These are phyloP conservation scores for Russula dissimulans DNA, from an alignment of 768 basidiomycete genomes.

Conservation along the genomic window DNA sequence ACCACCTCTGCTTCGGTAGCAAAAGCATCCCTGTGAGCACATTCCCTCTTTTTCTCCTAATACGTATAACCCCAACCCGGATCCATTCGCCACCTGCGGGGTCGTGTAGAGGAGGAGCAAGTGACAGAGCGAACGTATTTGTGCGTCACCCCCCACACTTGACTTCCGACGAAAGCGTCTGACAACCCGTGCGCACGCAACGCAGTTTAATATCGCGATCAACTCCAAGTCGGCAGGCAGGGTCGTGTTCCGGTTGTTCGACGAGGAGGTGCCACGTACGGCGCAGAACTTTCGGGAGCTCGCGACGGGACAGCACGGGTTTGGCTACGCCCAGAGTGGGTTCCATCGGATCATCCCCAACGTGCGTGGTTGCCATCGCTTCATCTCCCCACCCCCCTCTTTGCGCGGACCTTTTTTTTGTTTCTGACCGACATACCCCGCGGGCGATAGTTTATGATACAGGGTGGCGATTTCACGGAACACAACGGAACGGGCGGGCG, in stretches of 20 bases:
- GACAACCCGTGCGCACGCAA: background rate
- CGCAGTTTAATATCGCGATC: slow-evolving; percentile 59
- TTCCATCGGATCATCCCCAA: slow-evolving; percentile 55
- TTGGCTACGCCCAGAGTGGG: slow-evolving; percentile 57
- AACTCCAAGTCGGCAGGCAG: slow-evolving; percentile 52
- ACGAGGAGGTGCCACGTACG: slow-evolving; percentile 76
- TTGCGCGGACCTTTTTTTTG: background rate
- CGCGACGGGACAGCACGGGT: slow-evolving; percentile 54
- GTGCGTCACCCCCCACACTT: background rate
- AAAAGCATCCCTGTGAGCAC: slow-evolving; percentile 8
- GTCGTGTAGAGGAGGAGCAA: slow-evolving; percentile 23
- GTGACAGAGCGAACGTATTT: too few species aligned
- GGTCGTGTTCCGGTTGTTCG: slow-evolving; percentile 76
- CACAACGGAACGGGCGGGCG: slow-evolving; percentile 31
- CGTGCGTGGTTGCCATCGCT: slow-evolving; percentile 18
- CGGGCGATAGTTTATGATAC: slow-evolving; percentile 28
- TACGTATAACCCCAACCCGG: too few species aligned
- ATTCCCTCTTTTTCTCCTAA: background rate
- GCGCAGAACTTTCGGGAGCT: slow-evolving; percentile 75
- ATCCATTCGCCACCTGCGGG: background rate
- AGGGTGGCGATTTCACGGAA: slow-evolving; percentile 34
- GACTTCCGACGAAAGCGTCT: background rate
- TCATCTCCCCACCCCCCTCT: too few species aligned
- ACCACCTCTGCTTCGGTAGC: too few species aligned
- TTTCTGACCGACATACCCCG: background rate